phyloP scores from a whole-genome alignment of 1,139 yeast genomes.

The Geotrichum bryndzae region DNA sequence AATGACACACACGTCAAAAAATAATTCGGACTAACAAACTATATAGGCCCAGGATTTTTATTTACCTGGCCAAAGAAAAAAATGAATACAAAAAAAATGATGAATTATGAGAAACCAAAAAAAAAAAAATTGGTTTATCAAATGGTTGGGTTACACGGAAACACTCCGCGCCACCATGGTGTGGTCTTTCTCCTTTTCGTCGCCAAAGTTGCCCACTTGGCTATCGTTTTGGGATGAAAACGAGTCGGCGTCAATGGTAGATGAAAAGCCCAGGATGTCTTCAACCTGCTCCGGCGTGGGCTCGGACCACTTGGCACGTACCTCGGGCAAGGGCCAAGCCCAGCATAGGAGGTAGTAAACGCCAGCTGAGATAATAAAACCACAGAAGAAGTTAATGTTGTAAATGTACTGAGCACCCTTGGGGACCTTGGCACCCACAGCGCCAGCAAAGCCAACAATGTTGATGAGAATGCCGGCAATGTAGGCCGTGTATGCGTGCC shows the following conservation, averaged over 20 bases:
- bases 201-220: not conserved
- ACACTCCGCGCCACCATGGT: not conserved
- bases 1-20: too few relatives aligned
- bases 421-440: conserved; percentile 65
- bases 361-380: conserved; percentile 54
- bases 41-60: too few relatives aligned
- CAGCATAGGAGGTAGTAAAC: conserved; percentile 48
- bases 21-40: too few relatives aligned
- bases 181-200: not conserved
- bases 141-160: too few relatives aligned
- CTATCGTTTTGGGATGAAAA: not conserved
- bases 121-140: too few relatives aligned
- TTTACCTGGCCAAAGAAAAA: too few relatives aligned
- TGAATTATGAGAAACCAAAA: too few relatives aligned
- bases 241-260: not conserved
- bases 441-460: conserved; percentile 85
- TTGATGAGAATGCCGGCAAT: conserved; percentile 56
- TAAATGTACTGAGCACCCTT: conserved; percentile 71
- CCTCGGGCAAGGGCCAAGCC: conserved; percentile 56
- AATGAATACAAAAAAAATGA: not conserved
- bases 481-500: conserved; percentile 50
- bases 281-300: conserved; percentile 48
- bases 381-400: conserved; percentile 67
- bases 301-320: conserved; percentile 57
- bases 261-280: conserved; percentile 15